phyloP scores from a whole-genome alignment of 2,329 filamentous ascomycete species.

The Ceratocystis harringtonii region DNA sequence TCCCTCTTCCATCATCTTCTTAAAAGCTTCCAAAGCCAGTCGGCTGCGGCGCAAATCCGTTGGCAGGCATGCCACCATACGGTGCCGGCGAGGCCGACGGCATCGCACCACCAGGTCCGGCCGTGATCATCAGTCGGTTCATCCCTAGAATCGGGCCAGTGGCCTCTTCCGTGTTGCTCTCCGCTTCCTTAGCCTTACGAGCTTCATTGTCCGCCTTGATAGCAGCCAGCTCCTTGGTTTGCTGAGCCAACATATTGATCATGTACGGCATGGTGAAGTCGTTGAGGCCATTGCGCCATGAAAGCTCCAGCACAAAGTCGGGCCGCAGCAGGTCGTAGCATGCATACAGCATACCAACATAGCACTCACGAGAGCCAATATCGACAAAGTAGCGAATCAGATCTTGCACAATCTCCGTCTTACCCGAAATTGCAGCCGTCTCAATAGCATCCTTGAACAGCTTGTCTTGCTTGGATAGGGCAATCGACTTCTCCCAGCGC shows the following conservation, averaged over 20 bases:
- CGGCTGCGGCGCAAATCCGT: conserved; percentile 77
- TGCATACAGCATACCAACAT: conserved; percentile 98
- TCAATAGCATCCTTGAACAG: conserved; percentile 99
- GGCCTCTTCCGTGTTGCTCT: conserved; percentile 72
- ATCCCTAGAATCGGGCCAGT: conserved; percentile 85
- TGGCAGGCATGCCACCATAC: conserved; percentile 52
- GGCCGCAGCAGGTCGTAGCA: conserved; percentile 95
- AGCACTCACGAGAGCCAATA: conserved; percentile 97
- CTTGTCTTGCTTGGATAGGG: conserved; percentile 96
- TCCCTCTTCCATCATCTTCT: not conserved
- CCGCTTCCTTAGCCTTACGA: conserved; percentile 61
- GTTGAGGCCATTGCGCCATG: conserved; percentile 84
- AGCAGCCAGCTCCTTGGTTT: conserved; percentile 67
- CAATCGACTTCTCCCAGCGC: conserved; percentile 98
- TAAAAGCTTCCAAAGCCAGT: conserved; percentile 57
- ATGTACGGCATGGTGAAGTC: conserved; percentile 99
- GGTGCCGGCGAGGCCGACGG: conserved; percentile 43
- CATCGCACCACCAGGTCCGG: conserved; percentile 50
- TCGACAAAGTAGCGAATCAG: conserved; percentile 96
- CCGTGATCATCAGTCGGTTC: conserved; percentile 86
- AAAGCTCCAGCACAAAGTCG: conserved; percentile 85
- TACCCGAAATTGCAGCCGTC: conserved; percentile 82
- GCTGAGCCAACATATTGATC: conserved; percentile 93
- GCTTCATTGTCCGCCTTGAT: conserved; percentile 95
- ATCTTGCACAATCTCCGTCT: conserved; percentile 87